Evolutionary conservation across 2,329 filamentous ascomycete genomes (phyloP).

Genomic region (Pseudocercospora pini-densiflorae): DNA sequence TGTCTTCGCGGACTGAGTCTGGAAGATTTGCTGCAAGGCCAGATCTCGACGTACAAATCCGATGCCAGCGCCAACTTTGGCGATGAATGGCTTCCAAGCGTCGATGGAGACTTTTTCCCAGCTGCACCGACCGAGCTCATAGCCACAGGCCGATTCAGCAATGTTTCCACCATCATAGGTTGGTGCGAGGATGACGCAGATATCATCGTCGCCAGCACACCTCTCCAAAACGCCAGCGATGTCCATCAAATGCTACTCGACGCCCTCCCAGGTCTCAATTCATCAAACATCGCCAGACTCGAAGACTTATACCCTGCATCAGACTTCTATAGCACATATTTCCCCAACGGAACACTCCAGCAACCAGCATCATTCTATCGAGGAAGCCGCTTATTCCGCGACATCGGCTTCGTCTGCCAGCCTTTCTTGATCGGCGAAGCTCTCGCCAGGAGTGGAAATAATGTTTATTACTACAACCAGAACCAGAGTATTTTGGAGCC

Average conservation of each 20-base stretch:
- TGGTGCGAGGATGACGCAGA: slow-evolving; percentile 52
- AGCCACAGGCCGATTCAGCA: slow-evolving; percentile 44
- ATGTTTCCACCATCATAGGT: slow-evolving; percentile 46
- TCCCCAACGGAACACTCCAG: slow-evolving; percentile 31
- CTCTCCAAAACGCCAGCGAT: slow-evolving; percentile 34
- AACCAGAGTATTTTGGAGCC: slow-evolving; percentile 60
- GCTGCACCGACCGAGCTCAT: slow-evolving; percentile 49
- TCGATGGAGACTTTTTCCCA: slow-evolving; percentile 55
- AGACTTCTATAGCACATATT: slow-evolving; percentile 50
- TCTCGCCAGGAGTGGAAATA: slow-evolving; percentile 44
- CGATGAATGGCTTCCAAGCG: slow-evolving; percentile 57
- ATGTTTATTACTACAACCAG: slow-evolving; percentile 57
- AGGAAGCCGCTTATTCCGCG: slow-evolving; percentile 54
- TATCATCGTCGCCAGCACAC: slow-evolving; percentile 27
- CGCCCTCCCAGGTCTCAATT: slow-evolving; percentile 39
- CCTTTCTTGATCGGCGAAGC: slow-evolving; percentile 50
- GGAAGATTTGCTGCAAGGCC: slow-evolving; percentile 49
- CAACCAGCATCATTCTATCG: slow-evolving; percentile 57
- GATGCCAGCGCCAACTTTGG: slow-evolving; percentile 42
- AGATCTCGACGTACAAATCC: slow-evolving; percentile 49
- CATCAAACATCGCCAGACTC: slow-evolving; percentile 32
- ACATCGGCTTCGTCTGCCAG: slow-evolving; percentile 58
- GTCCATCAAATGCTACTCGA: slow-evolving; percentile 40
- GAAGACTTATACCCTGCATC: slow-evolving; percentile 42
- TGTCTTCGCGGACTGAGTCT: slow-evolving; percentile 54